Percentiles rank a stretch among this genome's conserved stretches.
Evolutionary conservation across 148 eudicot genomes (phyloP).

Genomic region (Cornus suecica): DNA sequence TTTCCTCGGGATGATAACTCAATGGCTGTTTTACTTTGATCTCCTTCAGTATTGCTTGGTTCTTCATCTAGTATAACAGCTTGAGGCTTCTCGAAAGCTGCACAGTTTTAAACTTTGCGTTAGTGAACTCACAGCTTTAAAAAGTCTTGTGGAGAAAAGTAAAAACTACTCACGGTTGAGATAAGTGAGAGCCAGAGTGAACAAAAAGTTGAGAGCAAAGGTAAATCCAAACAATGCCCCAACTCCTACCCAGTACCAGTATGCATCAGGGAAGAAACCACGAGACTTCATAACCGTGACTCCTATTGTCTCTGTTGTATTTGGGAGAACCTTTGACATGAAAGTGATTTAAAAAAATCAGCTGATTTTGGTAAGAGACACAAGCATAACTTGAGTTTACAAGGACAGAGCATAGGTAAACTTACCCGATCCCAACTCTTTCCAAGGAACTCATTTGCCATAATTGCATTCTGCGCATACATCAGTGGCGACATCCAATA

Average conservation of each 20-base stretch:
- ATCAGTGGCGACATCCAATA: background rate
- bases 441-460: background rate
- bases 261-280: background rate
- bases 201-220: background rate
- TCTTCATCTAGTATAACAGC: background rate
- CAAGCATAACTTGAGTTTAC: background rate
- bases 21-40: background rate
- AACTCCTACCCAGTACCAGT: background rate
- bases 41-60: slow-evolving; percentile 12
- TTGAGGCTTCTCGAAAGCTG: background rate
- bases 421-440: background rate
- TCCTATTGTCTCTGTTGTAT: background rate
- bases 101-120: background rate
- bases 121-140: background rate
- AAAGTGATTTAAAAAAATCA: no score
- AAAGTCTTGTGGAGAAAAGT: background rate
- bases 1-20: slow-evolving; percentile 28
- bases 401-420: no score
- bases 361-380: background rate
- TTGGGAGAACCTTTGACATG: background rate
- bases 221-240: background rate
- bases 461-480: background rate
- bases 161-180: background rate
- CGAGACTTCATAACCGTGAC: background rate
- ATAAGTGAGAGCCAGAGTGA: background rate